A percentile compares a stretch with the other conserved stretches of the same genome.
Evolutionary conservation across 2,329 filamentous ascomycete species (phyloP).

Genomic region (Cladosporium halotolerans): DNA sequence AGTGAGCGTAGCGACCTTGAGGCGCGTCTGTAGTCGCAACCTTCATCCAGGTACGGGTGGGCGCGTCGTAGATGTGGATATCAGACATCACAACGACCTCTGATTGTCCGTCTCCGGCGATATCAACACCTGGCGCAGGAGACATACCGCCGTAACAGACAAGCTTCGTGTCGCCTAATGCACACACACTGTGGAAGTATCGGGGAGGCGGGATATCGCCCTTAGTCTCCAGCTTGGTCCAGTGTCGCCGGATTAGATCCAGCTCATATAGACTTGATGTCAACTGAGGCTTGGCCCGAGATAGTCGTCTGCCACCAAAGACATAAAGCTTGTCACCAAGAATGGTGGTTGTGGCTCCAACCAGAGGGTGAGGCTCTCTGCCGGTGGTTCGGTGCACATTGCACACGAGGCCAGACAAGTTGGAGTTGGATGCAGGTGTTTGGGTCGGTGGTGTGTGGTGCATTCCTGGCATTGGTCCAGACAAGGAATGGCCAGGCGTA

Average conservation of each 20-base stretch:
- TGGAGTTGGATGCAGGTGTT: conserved; percentile 44
- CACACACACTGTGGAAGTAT: conserved; percentile 96
- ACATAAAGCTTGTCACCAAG: conserved; percentile 94
- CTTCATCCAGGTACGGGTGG: conserved; percentile 75
- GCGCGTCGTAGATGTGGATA: conserved; percentile 89
- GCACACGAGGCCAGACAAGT: conserved; percentile 61
- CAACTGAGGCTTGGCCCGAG: conserved; percentile 73
- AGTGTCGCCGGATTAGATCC: conserved; percentile 84
- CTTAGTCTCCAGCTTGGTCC: conserved; percentile 78
- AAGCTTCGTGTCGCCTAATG: conserved; percentile 87
- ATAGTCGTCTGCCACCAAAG: conserved; percentile 85
- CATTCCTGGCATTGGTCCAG: conserved; percentile 51
- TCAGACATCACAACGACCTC: conserved; percentile 92
- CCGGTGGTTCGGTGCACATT: conserved; percentile 79
- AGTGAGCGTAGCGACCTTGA: conserved; percentile 93
- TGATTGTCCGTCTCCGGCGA: conserved; percentile 58
- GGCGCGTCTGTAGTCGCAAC: conserved; percentile 69
- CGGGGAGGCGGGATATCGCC: conserved; percentile 85
- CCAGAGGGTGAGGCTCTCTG: conserved; percentile 80
- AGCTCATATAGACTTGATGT: conserved; percentile 91
- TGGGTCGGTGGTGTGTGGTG: conserved; percentile 29
- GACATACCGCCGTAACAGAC: conserved; percentile 99
- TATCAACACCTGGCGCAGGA: conserved; percentile 52
- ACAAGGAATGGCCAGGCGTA: conserved; percentile 35
- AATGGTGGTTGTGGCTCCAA: conserved; percentile 92